Base-by-base conservation (phyloP, 805 yeast genomes). In the Suhomyces prunicola region DNA sequence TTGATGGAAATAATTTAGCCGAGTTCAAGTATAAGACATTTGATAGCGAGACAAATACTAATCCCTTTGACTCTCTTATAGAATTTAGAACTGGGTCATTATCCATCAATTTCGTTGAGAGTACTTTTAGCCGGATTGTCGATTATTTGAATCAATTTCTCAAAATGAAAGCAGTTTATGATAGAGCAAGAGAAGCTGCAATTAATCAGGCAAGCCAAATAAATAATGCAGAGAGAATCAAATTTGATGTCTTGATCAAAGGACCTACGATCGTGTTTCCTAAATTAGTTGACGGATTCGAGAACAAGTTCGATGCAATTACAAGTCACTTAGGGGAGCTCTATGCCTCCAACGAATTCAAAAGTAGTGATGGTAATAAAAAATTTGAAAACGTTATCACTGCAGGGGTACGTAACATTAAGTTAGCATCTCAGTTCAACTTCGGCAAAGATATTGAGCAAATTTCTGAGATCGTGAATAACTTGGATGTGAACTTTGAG, bases 221-320 rank as follows among this genome's bases (percentile, higher is more conserved):
- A 44, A 82, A 82, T 50, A 76, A 72, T 52, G 82, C 88, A 0
- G 79, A 73, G 46, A 80, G 77, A 57, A 84, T 91, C 70, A 84
- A 85, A 57, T 80, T 92, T 64, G 88, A 92, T 60, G 69, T 96
- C 33, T 68, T 82, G 15, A 76, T 94, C 13, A 79, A 82, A 50
- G 90, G 97, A 1, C 99, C 99, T 0, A 87, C 87, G 8, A 74
- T 94, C 36, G 83, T 87, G 2, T 90, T 91, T 62, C 97, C 98
- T 0, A 78, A 78, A 50, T 56, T 81, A 0, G 72, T 78, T 3
- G 79, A 78, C 44, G 74, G 73, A 4, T 64, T 68, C 1, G 64
- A 60, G 2, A 60, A 70, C 2, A 56, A 57, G 24, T 83, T 79
- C 60, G 93, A 93, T 62, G 71, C 80, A 17, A 65, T 93, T 33